Conservation (phyloP, 176 grass and related monocot species). For the Zoysia japonica region DNA sequence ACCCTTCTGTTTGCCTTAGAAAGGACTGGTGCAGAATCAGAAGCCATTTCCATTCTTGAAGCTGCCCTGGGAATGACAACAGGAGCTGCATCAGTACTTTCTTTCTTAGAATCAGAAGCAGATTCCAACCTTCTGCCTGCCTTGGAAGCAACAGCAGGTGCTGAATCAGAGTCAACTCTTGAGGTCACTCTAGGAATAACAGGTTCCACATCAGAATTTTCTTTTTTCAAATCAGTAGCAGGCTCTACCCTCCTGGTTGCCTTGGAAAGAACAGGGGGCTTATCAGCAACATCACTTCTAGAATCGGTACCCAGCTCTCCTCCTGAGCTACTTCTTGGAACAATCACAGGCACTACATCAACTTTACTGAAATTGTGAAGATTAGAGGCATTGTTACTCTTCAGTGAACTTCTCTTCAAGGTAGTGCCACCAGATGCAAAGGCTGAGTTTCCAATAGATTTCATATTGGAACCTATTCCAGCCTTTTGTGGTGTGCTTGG, state of each 20-base stretch:
- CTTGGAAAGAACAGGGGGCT: slow-evolving; percentile 49
- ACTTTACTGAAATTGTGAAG: slow-evolving; percentile 58
- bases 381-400: slow-evolving; percentile 55
- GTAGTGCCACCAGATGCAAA: slow-evolving; percentile 46
- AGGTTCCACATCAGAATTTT: slow-evolving; percentile 56
- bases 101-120: slow-evolving; percentile 64
- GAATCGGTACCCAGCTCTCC: slow-evolving; percentile 64
- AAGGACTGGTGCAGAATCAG: slow-evolving; percentile 53
- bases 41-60: slow-evolving; percentile 60
- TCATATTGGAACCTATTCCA: slow-evolving; percentile 53
- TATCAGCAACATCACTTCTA: slow-evolving; percentile 55
- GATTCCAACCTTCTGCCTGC: slow-evolving; percentile 55
- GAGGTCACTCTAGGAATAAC: slow-evolving; percentile 59
- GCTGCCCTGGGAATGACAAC: slow-evolving; percentile 48
- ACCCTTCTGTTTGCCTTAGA: slow-evolving; percentile 53
- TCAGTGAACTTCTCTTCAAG: slow-evolving; percentile 78
- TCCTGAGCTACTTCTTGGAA: slow-evolving; percentile 86
- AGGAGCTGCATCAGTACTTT: slow-evolving; percentile 62
- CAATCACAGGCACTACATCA: slow-evolving; percentile 67
- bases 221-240: slow-evolving; percentile 54
- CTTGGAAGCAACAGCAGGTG: slow-evolving; percentile 49
- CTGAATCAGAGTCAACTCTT: slow-evolving; percentile 69
- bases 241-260: slow-evolving; percentile 48
- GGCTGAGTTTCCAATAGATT: slow-evolving; percentile 58
- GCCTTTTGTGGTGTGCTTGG: slow-evolving; percentile 74